Percentiles rank a stretch among this genome's conserved stretches.
Evolutionary conservation across 2,329 filamentous ascomycete genomes (phyloP).

Genomic region (Elsinoe arachidis): DNA sequence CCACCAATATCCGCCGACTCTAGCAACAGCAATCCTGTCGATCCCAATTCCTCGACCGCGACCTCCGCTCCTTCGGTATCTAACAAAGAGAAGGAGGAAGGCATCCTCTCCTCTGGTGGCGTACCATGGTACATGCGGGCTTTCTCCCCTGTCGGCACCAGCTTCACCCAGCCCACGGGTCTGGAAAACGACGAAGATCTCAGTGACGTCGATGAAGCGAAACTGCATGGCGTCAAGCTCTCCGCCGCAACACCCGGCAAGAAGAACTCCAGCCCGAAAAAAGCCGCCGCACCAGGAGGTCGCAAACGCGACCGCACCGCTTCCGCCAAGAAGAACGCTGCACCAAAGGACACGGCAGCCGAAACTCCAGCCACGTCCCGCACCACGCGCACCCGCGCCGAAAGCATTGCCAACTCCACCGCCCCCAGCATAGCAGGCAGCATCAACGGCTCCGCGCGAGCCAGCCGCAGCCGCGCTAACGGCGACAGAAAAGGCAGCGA

Average conservation of each 20-base stretch:
- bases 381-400: background rate
- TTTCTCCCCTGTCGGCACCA: constrained; percentile 73
- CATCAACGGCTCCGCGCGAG: background rate
- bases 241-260: background rate
- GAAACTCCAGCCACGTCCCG: background rate
- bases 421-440: background rate
- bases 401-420: background rate
- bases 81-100: constrained; percentile 23
- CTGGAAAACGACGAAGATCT: constrained; percentile 63
- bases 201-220: constrained; percentile 86
- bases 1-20: constrained; percentile 27
- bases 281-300: background rate
- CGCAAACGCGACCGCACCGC: constrained; percentile 1
- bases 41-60: constrained; percentile 20
- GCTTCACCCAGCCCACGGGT: constrained; percentile 63
- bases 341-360: background rate
- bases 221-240: constrained; percentile 43
- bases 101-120: constrained; percentile 54
- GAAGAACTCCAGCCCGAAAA: background rate
- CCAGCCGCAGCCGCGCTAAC: constrained; percentile 1
- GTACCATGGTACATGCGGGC: constrained; percentile 79
- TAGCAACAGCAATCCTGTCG: constrained; percentile 37
- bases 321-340: background rate
- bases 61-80: background rate
- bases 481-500: constrained; percentile 5